Base-by-base conservation (phyloP, 2,329 filamentous ascomycete genomes). In the Lecanicillium sp. region DNA sequence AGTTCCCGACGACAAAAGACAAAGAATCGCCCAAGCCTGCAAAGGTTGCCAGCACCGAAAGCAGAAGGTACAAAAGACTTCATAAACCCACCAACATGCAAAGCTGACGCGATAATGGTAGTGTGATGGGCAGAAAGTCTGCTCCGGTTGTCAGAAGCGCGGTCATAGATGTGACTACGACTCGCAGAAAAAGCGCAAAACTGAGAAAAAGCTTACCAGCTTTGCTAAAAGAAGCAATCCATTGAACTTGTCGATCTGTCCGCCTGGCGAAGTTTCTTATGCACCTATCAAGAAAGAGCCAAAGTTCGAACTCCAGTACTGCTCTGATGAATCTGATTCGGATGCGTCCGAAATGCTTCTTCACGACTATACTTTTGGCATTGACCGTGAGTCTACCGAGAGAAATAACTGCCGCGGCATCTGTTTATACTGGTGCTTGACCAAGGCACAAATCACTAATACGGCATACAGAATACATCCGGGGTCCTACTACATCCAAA, bases 11-110 rank as follows among this genome's bases (percentile, higher is more conserved):
- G 77, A 83, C 54, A 78, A 81, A 62, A 73, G 81, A 54, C 76
- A 80, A 64, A 75, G 81, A 56, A 84, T 75, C 44, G 77, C 77
- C 21, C 75, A 79, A 55, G 81, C 81, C 33, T 85, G 81, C 61
- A 77, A 82, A 54, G 77, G 70, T 53, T 85, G 81, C 67, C 84
- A 82, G 64, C 72, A 74, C 51, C 74, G 81, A 52, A 85, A 85
- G 62, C 81, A 84, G 66, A 85, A 84, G 71, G 81, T 81, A 59
- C 70, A 74, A 33, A 6, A 17, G 11, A 36, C 23, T 42, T 35
- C 11, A 6, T 8, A 11, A 35, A 35, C 32, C 32, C 32, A n/a
- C n/a, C n/a, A n/a, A n/a, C n/a, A n/a, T n/a, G n/a, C n/a, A n/a
- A n/a, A n/a, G n/a, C n/a, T n/a, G n/a, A n/a, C n/a, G n/a, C 40